Evolutionary conservation across 2,329 filamentous ascomycete genomes (phyloP).

Genomic region (Ceratocystiopsis sp.): DNA sequence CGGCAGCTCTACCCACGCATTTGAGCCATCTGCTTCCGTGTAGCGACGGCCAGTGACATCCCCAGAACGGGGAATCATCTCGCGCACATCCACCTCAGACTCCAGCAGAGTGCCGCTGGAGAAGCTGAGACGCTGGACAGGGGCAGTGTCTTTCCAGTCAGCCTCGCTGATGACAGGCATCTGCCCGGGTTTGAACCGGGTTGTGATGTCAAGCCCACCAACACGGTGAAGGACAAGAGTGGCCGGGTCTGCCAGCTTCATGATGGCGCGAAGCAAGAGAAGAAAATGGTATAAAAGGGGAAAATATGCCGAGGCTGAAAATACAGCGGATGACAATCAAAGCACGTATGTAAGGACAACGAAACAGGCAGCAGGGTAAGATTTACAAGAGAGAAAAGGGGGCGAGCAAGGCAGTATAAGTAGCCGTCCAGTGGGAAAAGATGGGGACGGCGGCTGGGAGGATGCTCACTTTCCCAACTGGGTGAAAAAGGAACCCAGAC

Average conservation of each 20-base stretch:
- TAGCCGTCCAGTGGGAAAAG: too few relatives aligned
- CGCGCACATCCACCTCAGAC: slow-evolving; percentile 1
- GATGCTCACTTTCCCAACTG: too few relatives aligned
- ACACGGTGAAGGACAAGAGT: slow-evolving; percentile 8
- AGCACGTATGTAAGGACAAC: too few relatives aligned
- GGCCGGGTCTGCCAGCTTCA: slow-evolving; percentile 2
- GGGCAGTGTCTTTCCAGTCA: slow-evolving; percentile 3
- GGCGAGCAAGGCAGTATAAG: too few relatives aligned
- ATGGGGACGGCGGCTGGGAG: too few relatives aligned
- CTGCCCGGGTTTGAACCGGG: slow-evolving; percentile 5
- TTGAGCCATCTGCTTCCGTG: slow-evolving; percentile 3
- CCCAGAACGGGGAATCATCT: slow-evolving; percentile 5
- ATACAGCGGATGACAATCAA: too few relatives aligned
- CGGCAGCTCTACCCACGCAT: slow-evolving; percentile 7
- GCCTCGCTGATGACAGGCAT: slow-evolving; percentile 1
- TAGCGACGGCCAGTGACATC: slow-evolving; percentile 8
- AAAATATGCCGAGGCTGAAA: too few relatives aligned
- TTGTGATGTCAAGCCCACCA: slow-evolving; percentile 7
- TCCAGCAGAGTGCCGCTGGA: slow-evolving; percentile 4
- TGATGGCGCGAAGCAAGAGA: not conserved
- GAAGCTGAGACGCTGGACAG: slow-evolving; percentile 1
- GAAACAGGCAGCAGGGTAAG: too few relatives aligned
- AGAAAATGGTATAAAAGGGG: not conserved
- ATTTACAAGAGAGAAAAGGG: too few relatives aligned
- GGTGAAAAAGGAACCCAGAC: too few relatives aligned